A percentile compares a stretch with the other conserved stretches of the same genome.
These are phyloP conservation scores for Trichoderma koningii DNA, from an alignment of 2,329 filamentous ascomycete genomes.

Conservation along the genomic window DNA sequence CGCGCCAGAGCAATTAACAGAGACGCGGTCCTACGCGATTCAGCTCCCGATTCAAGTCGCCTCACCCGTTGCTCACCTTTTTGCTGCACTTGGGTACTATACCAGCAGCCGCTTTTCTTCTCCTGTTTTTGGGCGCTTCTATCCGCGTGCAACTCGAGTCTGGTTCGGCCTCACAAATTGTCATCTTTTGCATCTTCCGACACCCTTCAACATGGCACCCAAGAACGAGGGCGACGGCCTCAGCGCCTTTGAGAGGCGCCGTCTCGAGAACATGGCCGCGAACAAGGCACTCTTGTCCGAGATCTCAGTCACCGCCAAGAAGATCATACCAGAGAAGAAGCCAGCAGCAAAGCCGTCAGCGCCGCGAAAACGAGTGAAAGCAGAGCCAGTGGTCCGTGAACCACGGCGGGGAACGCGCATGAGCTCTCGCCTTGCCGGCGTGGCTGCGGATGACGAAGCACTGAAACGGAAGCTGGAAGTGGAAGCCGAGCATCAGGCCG, in stretches of 20 bases:
- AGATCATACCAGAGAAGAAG: slow-evolving; percentile 62
- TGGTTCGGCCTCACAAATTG: not conserved
- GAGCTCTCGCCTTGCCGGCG: slow-evolving; percentile 60
- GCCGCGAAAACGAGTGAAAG: slow-evolving; percentile 35
- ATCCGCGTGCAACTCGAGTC: not conserved
- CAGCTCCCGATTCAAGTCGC: not conserved
- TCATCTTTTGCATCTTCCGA: not conserved
- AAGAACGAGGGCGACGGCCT: slow-evolving; percentile 52
- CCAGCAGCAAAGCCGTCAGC: slow-evolving; percentile 49
- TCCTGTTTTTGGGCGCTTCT: not conserved
- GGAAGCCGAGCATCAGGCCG: slow-evolving; percentile 48
- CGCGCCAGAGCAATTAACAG: slow-evolving; percentile 37
- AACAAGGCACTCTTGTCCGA: slow-evolving; percentile 81
- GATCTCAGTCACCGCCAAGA: slow-evolving; percentile 70
- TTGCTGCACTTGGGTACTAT: not conserved
- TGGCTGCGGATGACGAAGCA: slow-evolving; percentile 51
- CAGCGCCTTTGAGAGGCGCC: slow-evolving; percentile 83
- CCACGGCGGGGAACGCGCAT: slow-evolving; percentile 54
- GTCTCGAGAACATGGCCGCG: slow-evolving; percentile 82
- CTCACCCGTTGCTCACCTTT: slow-evolving; percentile 14
- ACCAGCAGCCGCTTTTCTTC: not conserved
- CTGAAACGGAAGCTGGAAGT: slow-evolving; percentile 55
- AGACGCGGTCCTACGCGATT: slow-evolving; percentile 25
- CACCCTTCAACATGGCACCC: slow-evolving; percentile 46
- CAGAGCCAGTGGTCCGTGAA: slow-evolving; percentile 52